Evolutionary conservation across 2,329 filamentous ascomycete genomes (phyloP).

Genomic region (Fusarium nodosum): DNA sequence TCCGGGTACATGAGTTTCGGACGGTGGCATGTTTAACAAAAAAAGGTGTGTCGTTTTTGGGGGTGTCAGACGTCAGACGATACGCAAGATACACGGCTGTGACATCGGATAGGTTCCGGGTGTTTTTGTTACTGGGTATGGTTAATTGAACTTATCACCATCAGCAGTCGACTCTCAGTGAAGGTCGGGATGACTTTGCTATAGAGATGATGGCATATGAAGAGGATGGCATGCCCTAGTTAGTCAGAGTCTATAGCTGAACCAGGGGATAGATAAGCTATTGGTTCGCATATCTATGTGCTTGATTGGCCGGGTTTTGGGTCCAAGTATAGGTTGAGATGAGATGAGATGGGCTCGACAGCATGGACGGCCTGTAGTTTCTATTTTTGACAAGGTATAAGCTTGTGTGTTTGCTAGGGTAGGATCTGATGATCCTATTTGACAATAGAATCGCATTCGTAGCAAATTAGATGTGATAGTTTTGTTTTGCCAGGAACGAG

Average conservation of each 20-base stretch:
- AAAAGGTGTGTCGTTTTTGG: slow-evolving; percentile 58
- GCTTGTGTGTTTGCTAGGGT: too few relatives aligned
- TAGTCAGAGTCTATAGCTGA: not conserved
- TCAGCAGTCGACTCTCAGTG: too few relatives aligned
- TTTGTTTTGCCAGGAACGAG: not conserved
- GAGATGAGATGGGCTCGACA: not conserved
- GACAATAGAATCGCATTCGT: not conserved
- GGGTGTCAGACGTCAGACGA: slow-evolving; percentile 55
- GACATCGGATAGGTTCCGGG: slow-evolving; percentile 63
- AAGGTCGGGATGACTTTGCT: too few relatives aligned
- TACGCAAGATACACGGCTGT: slow-evolving; percentile 14
- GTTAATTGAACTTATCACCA: not conserved
- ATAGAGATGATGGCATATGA: too few relatives aligned
- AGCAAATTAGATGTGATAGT: not conserved
- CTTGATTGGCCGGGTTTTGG: not conserved
- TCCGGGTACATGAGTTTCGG: slow-evolving; percentile 54
- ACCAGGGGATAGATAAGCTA: not conserved
- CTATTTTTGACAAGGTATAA: slow-evolving; percentile 1
- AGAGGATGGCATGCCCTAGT: too few relatives aligned
- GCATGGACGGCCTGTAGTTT: not conserved
- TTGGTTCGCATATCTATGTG: not conserved
- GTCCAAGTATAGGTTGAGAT: not conserved
- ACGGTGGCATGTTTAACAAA: slow-evolving; percentile 62
- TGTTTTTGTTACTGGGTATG: slow-evolving; percentile 38
- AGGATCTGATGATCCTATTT: not conserved